Evolutionary conservation across 2,329 filamentous ascomycete species (phyloP).

Genomic region (Fulvia fulva): DNA sequence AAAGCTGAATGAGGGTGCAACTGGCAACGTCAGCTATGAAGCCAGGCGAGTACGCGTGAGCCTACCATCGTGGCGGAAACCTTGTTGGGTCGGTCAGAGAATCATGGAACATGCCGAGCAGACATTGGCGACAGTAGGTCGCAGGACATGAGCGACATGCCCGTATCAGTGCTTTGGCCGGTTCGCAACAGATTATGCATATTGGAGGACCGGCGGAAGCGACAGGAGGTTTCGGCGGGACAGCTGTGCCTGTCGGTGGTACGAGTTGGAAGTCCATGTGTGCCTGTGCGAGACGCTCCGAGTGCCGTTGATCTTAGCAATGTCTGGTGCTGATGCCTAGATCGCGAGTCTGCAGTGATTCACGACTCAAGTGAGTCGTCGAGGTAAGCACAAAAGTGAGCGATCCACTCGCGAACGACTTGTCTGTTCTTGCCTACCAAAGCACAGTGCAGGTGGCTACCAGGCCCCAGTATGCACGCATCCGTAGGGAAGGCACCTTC

Average conservation of each 20-base stretch:
- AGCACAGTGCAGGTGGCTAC: not conserved
- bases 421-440: not conserved
- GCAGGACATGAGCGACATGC: constrained; percentile 34
- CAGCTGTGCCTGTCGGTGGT: not conserved
- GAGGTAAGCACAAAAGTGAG: not conserved
- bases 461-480: not conserved
- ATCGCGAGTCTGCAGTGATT: not conserved
- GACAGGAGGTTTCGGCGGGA: not conserved
- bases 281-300: no score
- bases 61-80: constrained; percentile 42
- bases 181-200: constrained; percentile 29
- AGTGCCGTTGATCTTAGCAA: no score
- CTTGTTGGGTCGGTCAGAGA: constrained; percentile 37
- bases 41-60: not conserved
- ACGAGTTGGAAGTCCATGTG: not conserved
- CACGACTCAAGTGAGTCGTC: not conserved
- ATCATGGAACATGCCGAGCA: constrained; percentile 40
- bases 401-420: not conserved
- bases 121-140: constrained; percentile 36
- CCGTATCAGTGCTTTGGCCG: constrained; percentile 16
- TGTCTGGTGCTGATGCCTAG: not conserved
- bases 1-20: constrained; percentile 43
- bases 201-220: not conserved
- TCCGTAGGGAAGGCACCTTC: not conserved
- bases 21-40: not conserved